Evolutionary conservation across 2,329 filamentous ascomycete species (phyloP).

Genomic region (Penicillium sp.): DNA sequence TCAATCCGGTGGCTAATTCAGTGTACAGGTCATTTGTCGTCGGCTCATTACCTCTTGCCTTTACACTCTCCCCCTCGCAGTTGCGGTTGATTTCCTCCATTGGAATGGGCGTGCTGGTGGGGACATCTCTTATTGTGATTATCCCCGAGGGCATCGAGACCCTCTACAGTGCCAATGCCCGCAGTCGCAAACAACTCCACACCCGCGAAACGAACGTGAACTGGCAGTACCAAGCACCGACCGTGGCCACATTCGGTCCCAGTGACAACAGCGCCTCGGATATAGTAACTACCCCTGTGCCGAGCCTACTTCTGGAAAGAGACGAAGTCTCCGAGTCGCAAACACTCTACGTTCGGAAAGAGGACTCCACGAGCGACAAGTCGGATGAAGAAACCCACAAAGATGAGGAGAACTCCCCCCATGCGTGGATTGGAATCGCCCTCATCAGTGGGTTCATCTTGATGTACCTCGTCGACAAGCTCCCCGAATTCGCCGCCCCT

Average conservation of each 20-base stretch:
- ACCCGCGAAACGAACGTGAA: slow-evolving; percentile 29
- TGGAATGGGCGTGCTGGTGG: slow-evolving; percentile 90
- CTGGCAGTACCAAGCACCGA: slow-evolving; percentile 32
- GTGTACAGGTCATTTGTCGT: slow-evolving; percentile 85
- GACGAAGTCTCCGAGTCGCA: slow-evolving; percentile 9
- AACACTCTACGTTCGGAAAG: slow-evolving; percentile 27
- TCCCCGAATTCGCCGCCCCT: slow-evolving; percentile 72
- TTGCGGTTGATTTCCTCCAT: slow-evolving; percentile 87
- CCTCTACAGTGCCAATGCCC: slow-evolving; percentile 63
- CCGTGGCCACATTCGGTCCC: slow-evolving; percentile 12
- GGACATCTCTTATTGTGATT: slow-evolving; percentile 93
- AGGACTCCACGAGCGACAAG: slow-evolving; percentile 38
- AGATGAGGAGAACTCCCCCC: slow-evolving; percentile 54
- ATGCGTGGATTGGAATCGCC: slow-evolving; percentile 83
- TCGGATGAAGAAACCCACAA: slow-evolving; percentile 32
- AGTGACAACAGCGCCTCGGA: background rate
- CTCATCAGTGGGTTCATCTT: slow-evolving; percentile 86
- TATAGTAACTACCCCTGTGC: slow-evolving; percentile 9
- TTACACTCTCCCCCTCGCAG: slow-evolving; percentile 83
- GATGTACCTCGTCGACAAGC: slow-evolving; percentile 93
- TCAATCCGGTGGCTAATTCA: slow-evolving; percentile 5
- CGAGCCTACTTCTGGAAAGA: slow-evolving; percentile 17
- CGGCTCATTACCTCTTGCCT: slow-evolving; percentile 84
- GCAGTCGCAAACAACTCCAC: slow-evolving; percentile 35
- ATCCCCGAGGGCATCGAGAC: slow-evolving; percentile 96